Conservation (phyloP, 208 protist genomes). For the Crithidia acanthocephali region DNA sequence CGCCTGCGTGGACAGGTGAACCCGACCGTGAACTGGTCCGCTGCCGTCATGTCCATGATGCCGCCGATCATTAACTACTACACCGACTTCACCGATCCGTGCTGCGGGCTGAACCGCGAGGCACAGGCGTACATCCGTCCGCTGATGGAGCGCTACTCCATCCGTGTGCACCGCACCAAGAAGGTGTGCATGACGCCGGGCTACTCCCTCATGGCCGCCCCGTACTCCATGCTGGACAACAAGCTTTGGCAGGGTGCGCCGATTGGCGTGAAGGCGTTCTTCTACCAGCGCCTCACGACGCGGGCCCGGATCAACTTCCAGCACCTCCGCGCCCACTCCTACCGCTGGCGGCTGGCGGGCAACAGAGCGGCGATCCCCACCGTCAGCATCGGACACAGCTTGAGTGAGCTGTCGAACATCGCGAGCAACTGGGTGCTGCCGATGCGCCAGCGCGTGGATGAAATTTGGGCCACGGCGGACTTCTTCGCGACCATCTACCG, state of each 20-base stretch:
- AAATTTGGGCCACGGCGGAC: constrained; percentile 60
- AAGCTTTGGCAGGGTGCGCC: neutral
- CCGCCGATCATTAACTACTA: constrained; percentile 32
- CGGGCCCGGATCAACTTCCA: constrained; percentile 26
- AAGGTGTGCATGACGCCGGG: neutral
- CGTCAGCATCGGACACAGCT: constrained; percentile 37
- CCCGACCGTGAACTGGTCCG: neutral
- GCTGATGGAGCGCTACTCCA: constrained; percentile 43
- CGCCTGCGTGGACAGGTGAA: neutral
- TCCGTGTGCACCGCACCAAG: neutral
- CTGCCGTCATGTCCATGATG: neutral
- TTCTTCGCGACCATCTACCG: constrained; percentile 54
- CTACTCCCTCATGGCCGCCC: constrained; percentile 7
- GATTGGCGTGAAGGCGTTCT: too few relatives aligned
- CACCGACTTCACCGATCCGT: constrained; percentile 33
- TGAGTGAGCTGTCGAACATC: constrained; percentile 59
- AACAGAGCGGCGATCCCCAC: neutral
- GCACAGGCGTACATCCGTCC: constrained; percentile 41
- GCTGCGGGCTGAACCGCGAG: constrained; percentile 41
- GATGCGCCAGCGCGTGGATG: constrained; percentile 19
- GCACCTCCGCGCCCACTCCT: constrained; percentile 21
- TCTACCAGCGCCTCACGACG: neutral
- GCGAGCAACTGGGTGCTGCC: constrained; percentile 18
- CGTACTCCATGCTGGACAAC: constrained; percentile 5
- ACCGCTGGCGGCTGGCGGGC: too few relatives aligned